Evolutionary conservation across 768 basidiomycete species (phyloP).

Genomic region (Pholiota molesta): DNA sequence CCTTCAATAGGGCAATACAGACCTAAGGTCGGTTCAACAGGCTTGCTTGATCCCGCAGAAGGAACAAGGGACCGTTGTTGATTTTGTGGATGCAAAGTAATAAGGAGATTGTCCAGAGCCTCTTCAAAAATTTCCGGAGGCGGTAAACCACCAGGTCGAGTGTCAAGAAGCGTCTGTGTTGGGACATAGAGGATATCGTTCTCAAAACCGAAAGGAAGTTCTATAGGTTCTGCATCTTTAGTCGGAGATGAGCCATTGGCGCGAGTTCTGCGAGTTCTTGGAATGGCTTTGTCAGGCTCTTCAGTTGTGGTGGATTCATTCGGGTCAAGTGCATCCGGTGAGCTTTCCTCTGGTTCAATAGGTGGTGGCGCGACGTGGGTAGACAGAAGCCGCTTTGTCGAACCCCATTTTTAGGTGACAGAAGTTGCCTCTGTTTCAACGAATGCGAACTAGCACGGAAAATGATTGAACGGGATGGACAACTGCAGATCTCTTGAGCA

Average conservation of each 20-base stretch:
- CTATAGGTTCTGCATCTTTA: conserved; percentile 45
- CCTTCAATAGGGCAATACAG: conserved; percentile 87
- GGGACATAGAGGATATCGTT: conserved; percentile 68
- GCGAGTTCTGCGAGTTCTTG: conserved; percentile 42
- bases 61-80: conserved; percentile 73
- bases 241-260: conserved; percentile 27
- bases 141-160: conserved; percentile 48
- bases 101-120: conserved; percentile 71
- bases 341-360: conserved; percentile 17
- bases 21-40: conserved; percentile 80
- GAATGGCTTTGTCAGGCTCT: conserved; percentile 41
- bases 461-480: conserved; percentile 17
- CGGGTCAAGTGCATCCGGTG: conserved; percentile 16
- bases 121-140: conserved; percentile 79
- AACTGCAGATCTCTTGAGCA: conserved; percentile 34
- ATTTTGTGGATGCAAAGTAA: conserved; percentile 80
- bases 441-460: conserved; percentile 19
- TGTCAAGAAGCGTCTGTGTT: conserved; percentile 36
- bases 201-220: conserved; percentile 53
- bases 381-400: conserved; percentile 17
- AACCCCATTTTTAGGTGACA: conserved; percentile 7
- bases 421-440: conserved; percentile 17
- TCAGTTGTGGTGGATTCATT: conserved; percentile 31
- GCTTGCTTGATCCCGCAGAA: conserved; percentile 46
- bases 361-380: conserved; percentile 16